A percentile compares a stretch with the other conserved stretches of the same genome.
Evolutionary conservation across 345 rosid genomes (phyloP).

Genomic region (Trapa bicornis): DNA sequence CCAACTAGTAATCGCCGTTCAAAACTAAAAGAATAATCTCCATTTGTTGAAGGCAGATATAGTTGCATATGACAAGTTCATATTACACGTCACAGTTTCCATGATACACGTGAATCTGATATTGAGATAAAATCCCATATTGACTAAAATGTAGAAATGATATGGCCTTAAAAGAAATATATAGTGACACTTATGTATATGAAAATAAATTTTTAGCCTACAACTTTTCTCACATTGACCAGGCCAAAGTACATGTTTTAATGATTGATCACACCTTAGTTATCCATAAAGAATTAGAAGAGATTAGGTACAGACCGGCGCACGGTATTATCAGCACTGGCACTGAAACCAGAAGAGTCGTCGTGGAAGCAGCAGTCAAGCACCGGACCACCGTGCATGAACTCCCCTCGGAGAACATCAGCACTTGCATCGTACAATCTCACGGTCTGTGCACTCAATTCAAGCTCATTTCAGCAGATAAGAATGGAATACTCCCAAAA

Average conservation of each 20-base stretch:
- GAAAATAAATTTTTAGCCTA: too few relatives aligned
- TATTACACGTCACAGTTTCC: too few relatives aligned
- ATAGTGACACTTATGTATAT: too few relatives aligned
- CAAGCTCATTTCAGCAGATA: background rate
- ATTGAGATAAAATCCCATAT: too few relatives aligned
- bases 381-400: slow-evolving; percentile 81
- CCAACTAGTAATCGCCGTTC: too few relatives aligned
- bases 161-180: too few relatives aligned
- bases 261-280: background rate
- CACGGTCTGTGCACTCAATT: slow-evolving; percentile 34
- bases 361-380: slow-evolving; percentile 98
- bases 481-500: background rate
- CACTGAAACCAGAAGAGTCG: slow-evolving; percentile 93
- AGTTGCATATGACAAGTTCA: too few relatives aligned
- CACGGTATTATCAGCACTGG: slow-evolving; percentile 56
- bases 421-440: slow-evolving; percentile 74
- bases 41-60: too few relatives aligned
- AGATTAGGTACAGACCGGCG: slow-evolving; percentile 32
- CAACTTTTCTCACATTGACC: background rate
- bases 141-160: too few relatives aligned
- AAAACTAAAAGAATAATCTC: too few relatives aligned
- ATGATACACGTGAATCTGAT: too few relatives aligned
- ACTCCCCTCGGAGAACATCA: slow-evolving; percentile 69
- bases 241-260: background rate
- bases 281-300: background rate